These are phyloP conservation scores for Agaricus sinodeliciosus DNA, from an alignment of 768 basidiomycete species.

Conservation along the genomic window DNA sequence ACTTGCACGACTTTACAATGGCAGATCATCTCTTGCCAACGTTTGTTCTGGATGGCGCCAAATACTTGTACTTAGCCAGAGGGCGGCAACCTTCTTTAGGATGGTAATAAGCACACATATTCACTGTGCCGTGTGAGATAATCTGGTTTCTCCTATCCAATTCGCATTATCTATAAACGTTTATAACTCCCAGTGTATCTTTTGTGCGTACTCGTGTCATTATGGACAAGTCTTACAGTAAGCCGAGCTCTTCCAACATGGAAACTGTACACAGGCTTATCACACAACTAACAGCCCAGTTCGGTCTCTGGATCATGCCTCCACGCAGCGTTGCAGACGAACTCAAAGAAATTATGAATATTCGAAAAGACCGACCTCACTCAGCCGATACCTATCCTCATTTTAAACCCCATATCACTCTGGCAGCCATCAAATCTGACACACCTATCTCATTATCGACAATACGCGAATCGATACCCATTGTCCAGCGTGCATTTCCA, in stretches of 20 bases:
- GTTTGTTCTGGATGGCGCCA: too few species aligned
- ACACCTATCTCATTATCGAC: constrained; percentile 19
- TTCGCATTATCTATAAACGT: background rate
- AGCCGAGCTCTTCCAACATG: background rate
- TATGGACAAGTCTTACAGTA: constrained; percentile 1
- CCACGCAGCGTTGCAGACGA: constrained; percentile 31
- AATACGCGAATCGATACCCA: constrained; percentile 15
- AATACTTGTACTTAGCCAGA: too few species aligned
- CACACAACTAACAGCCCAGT: background rate
- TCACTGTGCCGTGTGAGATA: too few species aligned
- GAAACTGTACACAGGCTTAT: background rate
- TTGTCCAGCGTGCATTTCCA: constrained; percentile 17
- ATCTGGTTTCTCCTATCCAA: background rate
- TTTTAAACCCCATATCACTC: constrained; percentile 69
- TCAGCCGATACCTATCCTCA: constrained; percentile 43
- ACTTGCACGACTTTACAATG: background rate
- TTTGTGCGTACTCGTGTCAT: background rate
- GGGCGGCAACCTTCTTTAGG: too few species aligned
- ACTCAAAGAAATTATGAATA: constrained; percentile 42
- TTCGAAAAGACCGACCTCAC: constrained; percentile 22
- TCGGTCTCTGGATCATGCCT: constrained; percentile 68
- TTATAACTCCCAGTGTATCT: background rate
- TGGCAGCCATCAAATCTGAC: constrained; percentile 36
- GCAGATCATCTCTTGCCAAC: too few species aligned
- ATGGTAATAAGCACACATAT: too few species aligned